These are phyloP conservation scores for Trichoderma brevicompactum DNA, from an alignment of 2,329 filamentous ascomycete genomes.

Conservation along the genomic window DNA sequence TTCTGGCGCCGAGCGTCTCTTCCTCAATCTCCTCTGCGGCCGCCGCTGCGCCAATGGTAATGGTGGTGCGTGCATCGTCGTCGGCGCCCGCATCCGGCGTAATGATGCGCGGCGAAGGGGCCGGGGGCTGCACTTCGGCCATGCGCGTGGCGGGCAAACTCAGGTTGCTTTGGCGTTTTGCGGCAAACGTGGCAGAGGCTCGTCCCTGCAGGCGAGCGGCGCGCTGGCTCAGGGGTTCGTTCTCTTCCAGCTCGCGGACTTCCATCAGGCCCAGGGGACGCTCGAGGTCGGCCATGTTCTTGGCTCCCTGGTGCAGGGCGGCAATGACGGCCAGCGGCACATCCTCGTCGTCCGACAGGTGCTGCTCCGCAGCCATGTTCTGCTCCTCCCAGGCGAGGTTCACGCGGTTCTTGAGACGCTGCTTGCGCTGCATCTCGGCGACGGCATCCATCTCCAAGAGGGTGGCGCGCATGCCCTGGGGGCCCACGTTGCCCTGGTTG, in stretches of 20 bases:
- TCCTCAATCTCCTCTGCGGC: conserved; percentile 57
- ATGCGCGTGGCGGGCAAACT: conserved; percentile 28
- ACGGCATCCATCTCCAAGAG: conserved; percentile 89
- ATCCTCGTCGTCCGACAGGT: conserved; percentile 73
- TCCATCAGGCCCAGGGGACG: conserved; percentile 77
- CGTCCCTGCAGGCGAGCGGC: conserved; percentile 74
- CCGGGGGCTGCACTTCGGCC: conserved; percentile 27
- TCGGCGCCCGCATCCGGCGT: conserved; percentile 38
- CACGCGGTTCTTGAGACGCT: conserved; percentile 74
- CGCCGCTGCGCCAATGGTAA: not conserved
- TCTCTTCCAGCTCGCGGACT: conserved; percentile 84
- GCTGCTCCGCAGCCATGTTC: conserved; percentile 49
- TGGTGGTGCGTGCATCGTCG: conserved; percentile 17
- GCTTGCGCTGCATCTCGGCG: conserved; percentile 78
- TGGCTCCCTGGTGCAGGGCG: conserved; percentile 58
- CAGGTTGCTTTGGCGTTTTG: conserved; percentile 52
- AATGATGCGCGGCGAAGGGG: conserved; percentile 35
- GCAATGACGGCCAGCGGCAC: conserved; percentile 84
- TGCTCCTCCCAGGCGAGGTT: conserved; percentile 90
- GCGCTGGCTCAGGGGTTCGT: conserved; percentile 81
- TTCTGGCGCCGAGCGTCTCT: conserved; percentile 69
- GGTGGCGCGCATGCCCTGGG: conserved; percentile 83
- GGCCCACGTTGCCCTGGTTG: conserved; percentile 62
- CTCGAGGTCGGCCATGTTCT: conserved; percentile 59
- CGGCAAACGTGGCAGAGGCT: conserved; percentile 48